phyloP scores from a whole-genome alignment of 2,329 filamentous ascomycete species.

The Ophiobolus disseminans region DNA sequence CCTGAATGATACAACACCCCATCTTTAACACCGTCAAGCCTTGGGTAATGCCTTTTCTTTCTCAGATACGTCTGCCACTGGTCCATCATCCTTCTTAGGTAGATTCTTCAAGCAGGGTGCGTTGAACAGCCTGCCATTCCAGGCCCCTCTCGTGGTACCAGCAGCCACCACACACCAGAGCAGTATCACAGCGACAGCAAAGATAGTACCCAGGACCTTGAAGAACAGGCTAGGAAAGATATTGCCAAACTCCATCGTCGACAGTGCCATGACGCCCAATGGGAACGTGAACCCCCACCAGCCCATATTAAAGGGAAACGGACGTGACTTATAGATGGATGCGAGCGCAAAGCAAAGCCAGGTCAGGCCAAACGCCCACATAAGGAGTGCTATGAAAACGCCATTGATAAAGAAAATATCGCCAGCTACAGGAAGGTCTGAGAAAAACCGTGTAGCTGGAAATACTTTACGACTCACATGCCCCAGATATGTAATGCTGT shows the following conservation, averaged over 20 bases:
- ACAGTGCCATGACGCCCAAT: slow-evolving; percentile 62
- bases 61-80: slow-evolving; percentile 17
- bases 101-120: slow-evolving; percentile 59
- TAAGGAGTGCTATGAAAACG: slow-evolving; percentile 59
- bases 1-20: too few relatives aligned
- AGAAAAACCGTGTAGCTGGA: slow-evolving; percentile 48
- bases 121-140: slow-evolving; percentile 59
- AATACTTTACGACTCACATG: slow-evolving; percentile 54
- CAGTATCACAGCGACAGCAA: slow-evolving; percentile 59
- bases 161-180: slow-evolving; percentile 64
- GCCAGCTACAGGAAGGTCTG: slow-evolving; percentile 53
- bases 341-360: slow-evolving; percentile 64
- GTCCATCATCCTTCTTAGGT: slow-evolving; percentile 27
- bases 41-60: slow-evolving; percentile 20
- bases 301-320: slow-evolving; percentile 67
- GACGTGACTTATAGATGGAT: slow-evolving; percentile 52
- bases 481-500: slow-evolving; percentile 61
- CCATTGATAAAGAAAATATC: slow-evolving; percentile 64
- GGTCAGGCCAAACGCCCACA: slow-evolving; percentile 64
- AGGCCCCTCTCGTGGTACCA: slow-evolving; percentile 58
- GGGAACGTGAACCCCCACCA: slow-evolving; percentile 70
- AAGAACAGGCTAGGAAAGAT: slow-evolving; percentile 65
- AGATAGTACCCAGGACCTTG: slow-evolving; percentile 62
- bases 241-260: slow-evolving; percentile 56
- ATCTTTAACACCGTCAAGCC: slow-evolving; percentile 1